These are phyloP conservation scores for Boletus sp. DNA, from an alignment of 1,284 basidiomycete genomes.

Conservation along the genomic window DNA sequence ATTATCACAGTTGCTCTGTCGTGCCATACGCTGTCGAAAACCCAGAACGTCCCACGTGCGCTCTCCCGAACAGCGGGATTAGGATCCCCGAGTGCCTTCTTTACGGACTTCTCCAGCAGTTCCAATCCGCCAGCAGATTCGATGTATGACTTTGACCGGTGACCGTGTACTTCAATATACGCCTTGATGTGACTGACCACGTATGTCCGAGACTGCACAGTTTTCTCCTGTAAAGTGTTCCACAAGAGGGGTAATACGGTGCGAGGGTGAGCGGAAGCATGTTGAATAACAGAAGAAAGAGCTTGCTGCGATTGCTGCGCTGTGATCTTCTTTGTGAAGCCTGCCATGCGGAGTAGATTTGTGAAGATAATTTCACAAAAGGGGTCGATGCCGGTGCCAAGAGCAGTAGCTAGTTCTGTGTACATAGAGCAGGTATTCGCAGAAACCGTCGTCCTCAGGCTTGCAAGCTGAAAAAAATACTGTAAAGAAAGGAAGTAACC, in stretches of 20 bases:
- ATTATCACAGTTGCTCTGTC: slow-evolving; percentile 63
- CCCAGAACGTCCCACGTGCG: slow-evolving; percentile 78
- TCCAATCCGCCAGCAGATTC: slow-evolving; percentile 68
- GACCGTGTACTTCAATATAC: slow-evolving; percentile 69
- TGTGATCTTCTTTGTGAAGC: slow-evolving; percentile 93
- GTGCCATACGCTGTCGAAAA: slow-evolving; percentile 74
- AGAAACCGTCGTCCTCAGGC: slow-evolving; percentile 89
- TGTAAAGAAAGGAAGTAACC: slow-evolving; percentile 2
- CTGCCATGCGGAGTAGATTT: slow-evolving; percentile 82
- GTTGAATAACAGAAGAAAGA: slow-evolving; percentile 63
- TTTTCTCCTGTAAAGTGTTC: slow-evolving; percentile 81
- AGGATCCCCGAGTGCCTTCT: slow-evolving; percentile 71
- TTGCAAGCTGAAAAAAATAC: slow-evolving; percentile 57
- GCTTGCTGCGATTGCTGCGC: slow-evolving; percentile 83
- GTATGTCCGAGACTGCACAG: slow-evolving; percentile 71
- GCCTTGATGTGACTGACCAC: slow-evolving; percentile 64
- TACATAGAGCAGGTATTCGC: slow-evolving; percentile 79
- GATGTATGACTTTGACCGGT: slow-evolving; percentile 58
- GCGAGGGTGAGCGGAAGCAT: slow-evolving; percentile 73
- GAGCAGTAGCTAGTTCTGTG: slow-evolving; percentile 65
- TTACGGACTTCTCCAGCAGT: slow-evolving; percentile 66
- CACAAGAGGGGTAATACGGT: slow-evolving; percentile 70
- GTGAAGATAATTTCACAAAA: slow-evolving; percentile 74
- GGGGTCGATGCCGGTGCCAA: slow-evolving; percentile 73
- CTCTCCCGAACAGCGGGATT: slow-evolving; percentile 79